These are phyloP conservation scores for Clonostachys sp. DNA, from an alignment of 2,329 filamentous ascomycete species.

Conservation along the genomic window DNA sequence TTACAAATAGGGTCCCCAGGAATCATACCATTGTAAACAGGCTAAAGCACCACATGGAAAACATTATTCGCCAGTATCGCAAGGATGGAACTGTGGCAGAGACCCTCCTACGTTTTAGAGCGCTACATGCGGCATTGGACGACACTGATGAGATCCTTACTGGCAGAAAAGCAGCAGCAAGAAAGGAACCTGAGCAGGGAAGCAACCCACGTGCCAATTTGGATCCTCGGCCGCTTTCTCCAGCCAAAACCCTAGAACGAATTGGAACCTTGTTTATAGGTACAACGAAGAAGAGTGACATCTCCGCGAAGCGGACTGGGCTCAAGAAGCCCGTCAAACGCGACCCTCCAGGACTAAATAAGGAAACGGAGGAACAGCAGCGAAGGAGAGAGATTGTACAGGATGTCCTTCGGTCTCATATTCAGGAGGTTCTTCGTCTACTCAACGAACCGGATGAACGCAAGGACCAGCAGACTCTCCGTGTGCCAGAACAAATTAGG, in stretches of 20 bases:
- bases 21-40: constrained; percentile 12
- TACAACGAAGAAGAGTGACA: not conserved
- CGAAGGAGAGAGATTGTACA: constrained; percentile 29
- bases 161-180: constrained; percentile 12
- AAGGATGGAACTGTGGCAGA: constrained; percentile 6
- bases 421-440: constrained; percentile 40
- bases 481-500: constrained; percentile 5
- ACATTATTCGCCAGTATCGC: constrained; percentile 12
- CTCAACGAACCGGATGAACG: constrained; percentile 33
- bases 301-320: not conserved
- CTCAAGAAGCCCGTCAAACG: not conserved
- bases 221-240: not conserved
- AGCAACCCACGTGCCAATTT: not conserved
- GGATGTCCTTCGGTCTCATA: constrained; percentile 41
- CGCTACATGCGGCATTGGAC: constrained; percentile 32
- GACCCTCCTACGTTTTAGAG: constrained; percentile 26
- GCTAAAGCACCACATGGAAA: constrained; percentile 16
- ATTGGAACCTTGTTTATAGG: not conserved
- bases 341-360: not conserved
- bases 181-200: not conserved
- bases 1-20: constrained; percentile 5
- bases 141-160: constrained; percentile 37
- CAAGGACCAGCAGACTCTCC: constrained; percentile 9
- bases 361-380: constrained; percentile 10
- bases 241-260: not conserved